phyloP scores from a whole-genome alignment of 192 early-diverging fungal genomes.

The Coemansia sp. region DNA sequence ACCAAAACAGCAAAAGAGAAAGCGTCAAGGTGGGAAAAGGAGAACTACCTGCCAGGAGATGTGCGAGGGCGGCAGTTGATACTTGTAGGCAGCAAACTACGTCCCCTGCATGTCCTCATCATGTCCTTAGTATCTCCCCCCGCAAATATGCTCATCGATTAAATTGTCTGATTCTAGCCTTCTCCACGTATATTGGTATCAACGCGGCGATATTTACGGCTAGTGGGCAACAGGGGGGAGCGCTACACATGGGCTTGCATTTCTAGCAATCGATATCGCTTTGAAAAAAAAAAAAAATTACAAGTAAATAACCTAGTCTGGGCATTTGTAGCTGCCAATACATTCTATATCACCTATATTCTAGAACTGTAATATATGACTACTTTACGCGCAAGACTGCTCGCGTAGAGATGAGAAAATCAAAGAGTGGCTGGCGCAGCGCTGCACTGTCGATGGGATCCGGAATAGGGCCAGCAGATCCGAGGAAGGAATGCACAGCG shows the following conservation, averaged over 20 bases:
- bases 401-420: constrained; percentile 48
- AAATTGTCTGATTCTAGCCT: constrained; percentile 2
- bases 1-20: background rate
- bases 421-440: constrained; percentile 52
- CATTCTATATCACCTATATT: background rate
- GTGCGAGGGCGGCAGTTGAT: background rate
- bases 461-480: constrained; percentile 23
- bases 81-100: constrained; percentile 5
- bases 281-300: background rate
- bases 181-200: background rate
- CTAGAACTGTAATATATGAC: background rate
- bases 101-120: too few relatives aligned
- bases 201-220: background rate
- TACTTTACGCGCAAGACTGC: constrained; percentile 49
- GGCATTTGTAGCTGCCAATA: too few relatives aligned
- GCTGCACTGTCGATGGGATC: constrained; percentile 39
- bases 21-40: background rate
- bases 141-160: constrained; percentile 5
- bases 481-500: constrained; percentile 23
- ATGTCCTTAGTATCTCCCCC: background rate
- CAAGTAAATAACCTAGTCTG: too few relatives aligned
- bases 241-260: background rate
- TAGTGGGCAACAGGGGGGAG: background rate
- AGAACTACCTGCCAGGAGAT: background rate
- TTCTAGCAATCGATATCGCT: background rate